Evolutionary conservation across 129 eudicot species (phyloP).

Genomic region (Flaveria robusta): DNA sequence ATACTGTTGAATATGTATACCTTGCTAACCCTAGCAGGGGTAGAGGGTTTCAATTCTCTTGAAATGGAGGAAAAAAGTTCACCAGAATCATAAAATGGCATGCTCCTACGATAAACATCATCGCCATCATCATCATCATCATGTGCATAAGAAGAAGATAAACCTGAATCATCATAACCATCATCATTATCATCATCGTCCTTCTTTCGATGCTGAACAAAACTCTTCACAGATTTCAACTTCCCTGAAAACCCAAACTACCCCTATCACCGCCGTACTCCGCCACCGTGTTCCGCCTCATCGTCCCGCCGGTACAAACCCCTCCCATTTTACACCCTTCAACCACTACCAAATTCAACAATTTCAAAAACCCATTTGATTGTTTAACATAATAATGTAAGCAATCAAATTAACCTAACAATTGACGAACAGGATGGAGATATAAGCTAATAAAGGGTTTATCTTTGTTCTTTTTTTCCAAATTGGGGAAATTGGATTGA

Average conservation of each 20-base stretch:
- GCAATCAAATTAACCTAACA: not conserved
- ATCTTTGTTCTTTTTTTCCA: not conserved
- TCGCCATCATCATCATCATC: slow-evolving; percentile 14
- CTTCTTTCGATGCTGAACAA: slow-evolving; percentile 41
- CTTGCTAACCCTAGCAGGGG: slow-evolving; percentile 69
- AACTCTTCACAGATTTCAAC: slow-evolving; percentile 56
- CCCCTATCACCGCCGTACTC: slow-evolving; percentile 34
- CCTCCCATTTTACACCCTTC: slow-evolving; percentile 52
- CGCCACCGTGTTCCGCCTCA: slow-evolving; percentile 39
- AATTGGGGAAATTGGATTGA: not conserved
- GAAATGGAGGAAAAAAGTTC: slow-evolving; percentile 61
- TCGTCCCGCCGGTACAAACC: slow-evolving; percentile 67
- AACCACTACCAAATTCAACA: slow-evolving; percentile 14
- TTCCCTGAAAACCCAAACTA: slow-evolving; percentile 56
- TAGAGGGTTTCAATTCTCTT: slow-evolving; percentile 66
- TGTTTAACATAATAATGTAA: slow-evolving; percentile 10
- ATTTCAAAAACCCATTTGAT: not conserved
- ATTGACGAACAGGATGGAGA: slow-evolving; percentile 2
- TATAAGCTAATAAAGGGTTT: not conserved
- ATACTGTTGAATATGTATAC: slow-evolving; percentile 37
- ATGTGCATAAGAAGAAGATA: slow-evolving; percentile 23
- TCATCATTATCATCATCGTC: slow-evolving; percentile 31
- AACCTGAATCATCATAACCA: slow-evolving; percentile 30
- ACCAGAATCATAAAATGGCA: slow-evolving; percentile 55
- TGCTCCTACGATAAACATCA: slow-evolving; percentile 32